Evolutionary conservation across 331 rosid species (phyloP), one percentile per base, ranked within the genome.

Genomic region (Malus hybrid): DNA sequence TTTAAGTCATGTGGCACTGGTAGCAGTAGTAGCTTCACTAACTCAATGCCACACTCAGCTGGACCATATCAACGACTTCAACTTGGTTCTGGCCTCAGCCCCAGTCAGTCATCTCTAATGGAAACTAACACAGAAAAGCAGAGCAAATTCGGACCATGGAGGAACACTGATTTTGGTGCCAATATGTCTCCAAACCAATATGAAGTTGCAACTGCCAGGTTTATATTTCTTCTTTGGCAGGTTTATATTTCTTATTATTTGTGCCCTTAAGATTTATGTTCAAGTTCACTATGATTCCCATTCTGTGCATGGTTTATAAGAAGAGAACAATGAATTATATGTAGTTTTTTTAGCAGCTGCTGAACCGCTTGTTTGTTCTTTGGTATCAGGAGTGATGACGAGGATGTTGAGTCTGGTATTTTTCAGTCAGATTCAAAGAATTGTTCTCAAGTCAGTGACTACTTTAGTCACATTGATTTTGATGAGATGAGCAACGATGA

Each of bases 1-100:
- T 76, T 88, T 75, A 84, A 79, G 85, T 89, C 93, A 32, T 85
- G 90, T 75, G 88, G 80, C 74, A 95, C 96, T 73, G 89, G 82
- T 72, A 77, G 79, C 78, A 89, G 96, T 79, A 91, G 96, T 84
- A 82, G 85, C 78, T 81, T 77, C 80, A 90, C 96, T 85, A 87
- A 78, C 81, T 92, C 99, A 69, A 61, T 66, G 78, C 90, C 91
- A 24, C 84, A 78, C 79, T 76, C 97, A 48, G 72, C 80, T 71
- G 91, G 84, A n/a, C 78, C 96, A 76, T 83, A 81, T 87, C 87
- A 85, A 82, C 86, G 54, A 80, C 72, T 50, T 71, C 93, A 87
- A 48, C 86, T 71, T 48, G 71, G 83, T 83, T 81, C 94, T 66
- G 81, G 77, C 81, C 82, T 80, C 84, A 83, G 75, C 83, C 67